Evolutionary conservation across 2,329 filamentous ascomycete genomes (phyloP).

Genomic region (Monilinia fructigena): DNA sequence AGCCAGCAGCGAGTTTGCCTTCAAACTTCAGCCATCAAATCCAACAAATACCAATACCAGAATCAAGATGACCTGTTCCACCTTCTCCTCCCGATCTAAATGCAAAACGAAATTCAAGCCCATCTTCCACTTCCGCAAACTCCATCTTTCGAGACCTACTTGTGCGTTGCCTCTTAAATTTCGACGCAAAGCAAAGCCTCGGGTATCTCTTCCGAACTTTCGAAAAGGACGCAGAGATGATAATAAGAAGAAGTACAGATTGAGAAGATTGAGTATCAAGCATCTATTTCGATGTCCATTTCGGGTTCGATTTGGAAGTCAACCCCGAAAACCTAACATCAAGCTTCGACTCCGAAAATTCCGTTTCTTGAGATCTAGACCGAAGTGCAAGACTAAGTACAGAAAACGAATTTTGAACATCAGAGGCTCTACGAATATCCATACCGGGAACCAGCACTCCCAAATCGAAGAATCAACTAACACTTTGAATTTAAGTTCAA

Average conservation of each 20-base stretch:
- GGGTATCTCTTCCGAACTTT: background rate
- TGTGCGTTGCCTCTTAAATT: no score
- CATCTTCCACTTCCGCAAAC: no score
- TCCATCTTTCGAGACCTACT: no score
- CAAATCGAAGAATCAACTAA: no score
- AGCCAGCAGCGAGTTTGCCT: no score
- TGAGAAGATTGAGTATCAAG: background rate
- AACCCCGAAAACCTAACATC: background rate
- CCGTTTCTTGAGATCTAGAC: background rate
- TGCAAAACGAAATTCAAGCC: no score
- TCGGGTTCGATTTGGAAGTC: background rate
- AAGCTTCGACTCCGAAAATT: background rate
- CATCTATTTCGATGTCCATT: background rate
- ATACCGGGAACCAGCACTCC: background rate
- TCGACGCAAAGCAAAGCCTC: no score
- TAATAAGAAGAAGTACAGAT: background rate
- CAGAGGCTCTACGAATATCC: accelerated
- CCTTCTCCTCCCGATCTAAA: no score
- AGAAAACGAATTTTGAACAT: background rate
- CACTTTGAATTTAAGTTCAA: background rate
- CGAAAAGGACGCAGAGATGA: background rate
- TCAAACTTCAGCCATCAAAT: no score
- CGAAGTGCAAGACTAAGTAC: background rate
- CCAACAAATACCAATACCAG: no score
- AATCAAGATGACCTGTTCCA: no score